Percentiles rank a stretch among this genome's conserved stretches.
Evolutionary conservation across 495 filamentous ascomycete species (phyloP).

Genomic region (Pseudomonodictys pantanalensis): DNA sequence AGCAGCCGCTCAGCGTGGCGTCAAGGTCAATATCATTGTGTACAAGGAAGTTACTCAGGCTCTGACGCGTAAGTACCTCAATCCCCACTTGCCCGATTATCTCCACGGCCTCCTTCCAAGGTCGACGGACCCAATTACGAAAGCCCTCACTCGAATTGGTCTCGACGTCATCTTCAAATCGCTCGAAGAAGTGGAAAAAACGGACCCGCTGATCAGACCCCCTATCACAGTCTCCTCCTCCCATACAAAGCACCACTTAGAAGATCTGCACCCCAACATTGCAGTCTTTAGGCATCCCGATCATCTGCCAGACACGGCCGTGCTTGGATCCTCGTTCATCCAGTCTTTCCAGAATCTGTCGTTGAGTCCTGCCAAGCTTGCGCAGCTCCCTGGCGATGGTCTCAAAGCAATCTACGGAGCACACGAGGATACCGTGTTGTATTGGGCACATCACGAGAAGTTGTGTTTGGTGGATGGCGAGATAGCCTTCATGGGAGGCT

Average conservation of each 20-base stretch:
- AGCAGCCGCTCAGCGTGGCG: constrained; percentile 82
- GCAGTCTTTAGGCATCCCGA: constrained; percentile 90
- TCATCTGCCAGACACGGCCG: constrained; percentile 71
- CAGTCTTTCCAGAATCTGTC: constrained; percentile 53
- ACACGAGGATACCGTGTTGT: constrained; percentile 76
- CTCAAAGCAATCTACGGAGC: constrained; percentile 77
- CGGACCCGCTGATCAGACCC: constrained; percentile 46
- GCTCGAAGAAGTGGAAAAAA: constrained; percentile 46
- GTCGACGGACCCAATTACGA: constrained; percentile 42
- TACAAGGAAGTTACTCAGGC: constrained; percentile 88
- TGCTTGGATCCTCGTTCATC: constrained; percentile 50
- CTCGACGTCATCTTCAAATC: constrained; percentile 45
- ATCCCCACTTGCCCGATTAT: constrained; percentile 44
- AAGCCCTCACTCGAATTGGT: constrained; percentile 37
- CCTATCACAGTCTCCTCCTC: constrained; percentile 66
- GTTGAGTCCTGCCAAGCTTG: constrained; percentile 50
- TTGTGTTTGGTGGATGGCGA: constrained; percentile 77
- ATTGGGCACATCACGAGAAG: constrained; percentile 97
- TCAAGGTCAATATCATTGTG: constrained; percentile 84
- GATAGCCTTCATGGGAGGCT: constrained; percentile 86
- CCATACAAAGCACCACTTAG: constrained; percentile 82
- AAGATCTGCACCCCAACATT: constrained; percentile 80
- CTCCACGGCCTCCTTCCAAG: constrained; percentile 45
- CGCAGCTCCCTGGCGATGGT: constrained; percentile 62
- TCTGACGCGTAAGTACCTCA: constrained; percentile 69